phyloP scores from a whole-genome alignment of 2,329 filamentous ascomycete genomes.

The Beauveria australis region DNA sequence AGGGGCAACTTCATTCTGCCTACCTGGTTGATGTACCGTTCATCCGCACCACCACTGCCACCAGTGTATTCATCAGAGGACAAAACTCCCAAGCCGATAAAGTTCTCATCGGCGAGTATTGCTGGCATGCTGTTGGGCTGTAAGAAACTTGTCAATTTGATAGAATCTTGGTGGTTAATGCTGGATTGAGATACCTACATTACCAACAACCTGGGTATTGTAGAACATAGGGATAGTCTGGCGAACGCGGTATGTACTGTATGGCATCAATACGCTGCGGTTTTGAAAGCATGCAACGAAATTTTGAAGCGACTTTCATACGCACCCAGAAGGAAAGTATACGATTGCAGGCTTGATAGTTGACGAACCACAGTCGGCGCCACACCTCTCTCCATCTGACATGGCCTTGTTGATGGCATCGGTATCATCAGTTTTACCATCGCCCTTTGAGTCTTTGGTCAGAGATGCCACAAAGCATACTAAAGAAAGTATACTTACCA shows the following conservation, averaged over 20 bases:
- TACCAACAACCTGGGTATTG: slow-evolving; percentile 9
- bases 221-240: slow-evolving; percentile 12
- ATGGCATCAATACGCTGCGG: not conserved
- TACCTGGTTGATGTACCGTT: slow-evolving; percentile 22
- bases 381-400: slow-evolving; percentile 12
- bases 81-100: slow-evolving; percentile 46
- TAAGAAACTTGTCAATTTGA: not conserved
- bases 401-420: slow-evolving; percentile 16
- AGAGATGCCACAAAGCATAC: not conserved
- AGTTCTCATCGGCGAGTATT: slow-evolving; percentile 42
- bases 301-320: not conserved
- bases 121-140: slow-evolving; percentile 43
- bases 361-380: slow-evolving; percentile 12
- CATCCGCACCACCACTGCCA: slow-evolving; percentile 18
- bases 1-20: not conserved
- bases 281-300: not conserved
- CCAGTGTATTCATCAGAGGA: slow-evolving; percentile 32
- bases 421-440: slow-evolving; percentile 30
- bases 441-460: slow-evolving; percentile 23
- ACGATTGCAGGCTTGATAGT: slow-evolving; percentile 15
- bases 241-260: slow-evolving; percentile 14
- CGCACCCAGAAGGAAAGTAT: slow-evolving; percentile 16
- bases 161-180: not conserved
- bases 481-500: not conserved
- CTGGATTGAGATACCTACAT: not conserved